Conservation (phyloP, 306 rosid genomes). For the Lotus japonicus region DNA sequence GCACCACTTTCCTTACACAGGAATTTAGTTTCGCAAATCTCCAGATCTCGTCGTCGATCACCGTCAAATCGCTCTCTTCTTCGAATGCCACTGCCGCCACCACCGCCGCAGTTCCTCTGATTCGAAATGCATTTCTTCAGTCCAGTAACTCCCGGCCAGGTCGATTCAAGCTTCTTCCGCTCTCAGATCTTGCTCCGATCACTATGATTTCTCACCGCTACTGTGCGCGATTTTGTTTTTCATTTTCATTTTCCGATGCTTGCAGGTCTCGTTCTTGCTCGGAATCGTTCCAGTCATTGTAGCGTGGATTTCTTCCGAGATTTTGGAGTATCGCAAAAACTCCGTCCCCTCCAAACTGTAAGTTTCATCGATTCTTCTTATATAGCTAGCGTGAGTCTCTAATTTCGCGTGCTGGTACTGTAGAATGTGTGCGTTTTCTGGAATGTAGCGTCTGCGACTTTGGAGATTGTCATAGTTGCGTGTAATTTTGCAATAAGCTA, state of each 20-base stretch:
- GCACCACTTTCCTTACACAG: too few relatives aligned
- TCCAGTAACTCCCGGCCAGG: constrained; percentile 87
- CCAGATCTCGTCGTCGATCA: constrained; percentile 15
- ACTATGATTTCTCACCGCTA: not conserved
- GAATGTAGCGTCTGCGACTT: not conserved
- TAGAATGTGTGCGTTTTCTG: not conserved
- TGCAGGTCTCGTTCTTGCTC: constrained; percentile 64
- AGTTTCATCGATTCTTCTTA: constrained; percentile 24
- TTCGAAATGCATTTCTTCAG: constrained; percentile 44
- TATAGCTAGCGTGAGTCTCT: too few relatives aligned
- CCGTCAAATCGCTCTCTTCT: constrained; percentile 20
- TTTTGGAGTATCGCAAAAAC: constrained; percentile 57
- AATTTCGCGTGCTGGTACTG: too few relatives aligned
- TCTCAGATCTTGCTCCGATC: constrained; percentile 33
- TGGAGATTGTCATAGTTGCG: too few relatives aligned
- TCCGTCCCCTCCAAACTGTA: constrained; percentile 58
- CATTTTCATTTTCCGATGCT: not conserved
- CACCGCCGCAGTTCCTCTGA: constrained; percentile 22
- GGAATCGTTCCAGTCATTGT: constrained; percentile 51
- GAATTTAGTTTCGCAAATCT: not conserved
- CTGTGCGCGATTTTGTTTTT: too few relatives aligned
- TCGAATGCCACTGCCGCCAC: constrained; percentile 26
- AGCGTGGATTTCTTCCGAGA: constrained; percentile 84
- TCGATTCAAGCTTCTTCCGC: constrained; percentile 10
- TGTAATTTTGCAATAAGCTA: too few relatives aligned